phyloP scores from a whole-genome alignment of 495 filamentous ascomycete species.

The Xylaria palmicola region DNA sequence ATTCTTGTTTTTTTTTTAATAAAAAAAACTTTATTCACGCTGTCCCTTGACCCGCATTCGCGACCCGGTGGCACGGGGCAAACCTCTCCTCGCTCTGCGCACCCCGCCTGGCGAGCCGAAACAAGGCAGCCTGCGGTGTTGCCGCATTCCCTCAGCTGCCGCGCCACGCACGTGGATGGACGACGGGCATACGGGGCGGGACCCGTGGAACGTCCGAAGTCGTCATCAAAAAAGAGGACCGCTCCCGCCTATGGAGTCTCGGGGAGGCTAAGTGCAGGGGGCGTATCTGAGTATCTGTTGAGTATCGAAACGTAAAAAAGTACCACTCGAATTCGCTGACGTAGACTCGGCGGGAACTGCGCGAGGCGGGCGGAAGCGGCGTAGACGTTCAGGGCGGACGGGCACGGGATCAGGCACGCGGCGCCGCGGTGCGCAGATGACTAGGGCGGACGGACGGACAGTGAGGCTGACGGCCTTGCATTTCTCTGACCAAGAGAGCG shows the following conservation, averaged over 20 bases:
- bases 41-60: not conserved
- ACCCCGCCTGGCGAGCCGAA: constrained; percentile 42
- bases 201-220: constrained; percentile 46
- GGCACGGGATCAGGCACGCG: constrained; percentile 1
- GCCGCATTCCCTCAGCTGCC: constrained; percentile 49
- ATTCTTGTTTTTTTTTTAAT: no score
- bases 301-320: no score
- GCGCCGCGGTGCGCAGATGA: constrained; percentile 10
- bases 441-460: constrained; percentile 5
- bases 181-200: constrained; percentile 48
- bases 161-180: constrained; percentile 52
- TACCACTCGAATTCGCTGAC: no score
- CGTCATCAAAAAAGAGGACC: constrained; percentile 54
- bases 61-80: constrained; percentile 53
- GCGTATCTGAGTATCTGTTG: constrained; percentile 48
- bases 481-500: no score
- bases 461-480: constrained; percentile 17
- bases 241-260: constrained; percentile 52
- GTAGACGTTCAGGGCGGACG: not conserved
- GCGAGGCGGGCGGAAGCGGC: not conserved
- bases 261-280: no score
- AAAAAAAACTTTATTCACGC: not conserved
- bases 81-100: constrained; percentile 52
- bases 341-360: no score
- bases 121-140: constrained; percentile 45